Evolutionary conservation across 441 rosid genomes (phyloP), one percentile per base, ranked within the genome.

Genomic region (Gossypium davidsonii): DNA sequence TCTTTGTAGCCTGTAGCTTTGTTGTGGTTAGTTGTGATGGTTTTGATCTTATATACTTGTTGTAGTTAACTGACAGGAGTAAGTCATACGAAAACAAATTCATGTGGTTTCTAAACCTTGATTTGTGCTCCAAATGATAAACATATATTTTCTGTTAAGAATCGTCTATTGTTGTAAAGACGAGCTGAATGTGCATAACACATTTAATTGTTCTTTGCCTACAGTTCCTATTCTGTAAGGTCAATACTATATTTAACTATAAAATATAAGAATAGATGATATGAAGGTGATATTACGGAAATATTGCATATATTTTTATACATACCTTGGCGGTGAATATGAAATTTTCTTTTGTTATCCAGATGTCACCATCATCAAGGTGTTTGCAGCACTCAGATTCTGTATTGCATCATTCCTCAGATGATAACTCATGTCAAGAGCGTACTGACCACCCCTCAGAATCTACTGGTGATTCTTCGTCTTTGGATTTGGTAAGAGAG

Each of bases 381-480:
- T 73, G 74, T 65, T 48, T 28, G 56, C 73, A 64, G 60, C 82
- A 57, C 48, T 81, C 72, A 17, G 55, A 73, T 65, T 42, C 73
- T 34, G 81, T 67, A 72, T 31, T 52, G 59, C 71, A 59, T 71
- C 86, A 78, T 71, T 75, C 82, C 74, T 49, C 61, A 14, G 85
- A 78, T 71, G 75, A 71, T 63, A 74, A 55, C 37, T 72, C 84
- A 57, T 71, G 53, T 48, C 74, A 67, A 55, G 82, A 74, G 64
- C 79, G 17, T 57, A 73, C 62, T 52, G 83, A 83, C 48, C 80
- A 75, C 59, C 77, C 63, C 49, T 76, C 73, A 59, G 85, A 82
- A 63, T 80, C 85, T 67, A 79, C 79, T 46, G 64, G 78, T 62
- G 88, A 86, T 73, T 72, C 82, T 28, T 83, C 85, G 76, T 76